Conservation (phyloP, 345 rosid genomes). For the Sonneratia caseolaris region DNA sequence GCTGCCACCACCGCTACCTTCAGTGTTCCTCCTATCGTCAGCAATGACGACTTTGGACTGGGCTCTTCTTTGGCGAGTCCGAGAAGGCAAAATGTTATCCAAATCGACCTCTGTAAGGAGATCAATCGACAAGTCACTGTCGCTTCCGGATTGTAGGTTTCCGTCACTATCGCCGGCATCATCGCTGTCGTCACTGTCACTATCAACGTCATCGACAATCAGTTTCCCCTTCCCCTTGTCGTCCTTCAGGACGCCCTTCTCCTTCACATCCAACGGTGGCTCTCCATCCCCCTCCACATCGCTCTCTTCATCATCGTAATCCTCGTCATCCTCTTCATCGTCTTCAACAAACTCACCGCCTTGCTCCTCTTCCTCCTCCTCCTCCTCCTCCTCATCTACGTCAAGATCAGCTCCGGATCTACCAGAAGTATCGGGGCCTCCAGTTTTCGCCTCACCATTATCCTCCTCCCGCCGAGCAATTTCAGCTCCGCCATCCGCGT, state of each 20-base stretch:
- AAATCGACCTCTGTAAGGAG: conserved; percentile 92
- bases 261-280: conserved; percentile 12
- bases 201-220: conserved; percentile 5
- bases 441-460: conserved; percentile 5
- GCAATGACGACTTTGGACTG: conserved; percentile 49
- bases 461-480: background rate
- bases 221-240: conserved; percentile 20
- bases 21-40: background rate
- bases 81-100: conserved; percentile 76
- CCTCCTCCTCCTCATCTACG: background rate
- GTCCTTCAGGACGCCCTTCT: conserved; percentile 25
- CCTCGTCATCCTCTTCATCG: conserved; percentile 5
- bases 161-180: conserved; percentile 5
- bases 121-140: conserved; percentile 70
- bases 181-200: conserved; percentile 23
- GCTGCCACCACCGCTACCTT: conserved; percentile 18
- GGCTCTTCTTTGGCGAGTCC: conserved; percentile 51
- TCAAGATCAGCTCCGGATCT: background rate
- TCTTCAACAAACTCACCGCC: background rate
- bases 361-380: background rate
- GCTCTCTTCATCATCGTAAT: background rate
- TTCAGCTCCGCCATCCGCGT: background rate
- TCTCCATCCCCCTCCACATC: conserved; percentile 10
- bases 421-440: background rate
- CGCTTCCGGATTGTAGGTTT: conserved; percentile 22